Base-by-base conservation (phyloP, 768 basidiomycete species). In the Tricholomella constricta region DNA sequence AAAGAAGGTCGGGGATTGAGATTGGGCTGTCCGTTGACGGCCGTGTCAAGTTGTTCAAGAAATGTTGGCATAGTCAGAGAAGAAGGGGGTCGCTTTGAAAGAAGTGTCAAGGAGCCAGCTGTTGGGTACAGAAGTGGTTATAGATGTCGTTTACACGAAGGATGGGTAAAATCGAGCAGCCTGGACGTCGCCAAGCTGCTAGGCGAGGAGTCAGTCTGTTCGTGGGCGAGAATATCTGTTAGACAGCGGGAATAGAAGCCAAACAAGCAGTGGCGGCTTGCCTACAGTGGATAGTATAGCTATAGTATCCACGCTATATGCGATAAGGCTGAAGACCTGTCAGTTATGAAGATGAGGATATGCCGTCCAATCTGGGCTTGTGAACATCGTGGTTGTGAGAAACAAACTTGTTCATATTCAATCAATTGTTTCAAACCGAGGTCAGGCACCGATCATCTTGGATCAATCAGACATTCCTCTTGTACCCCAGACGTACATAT, bases 361-460 rank as follows among this genome's bases (percentile, higher is more conserved):
- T 46, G 46, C 25, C 47, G 26, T 22, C 29, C 37, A 29, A 37
- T 31, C 25, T 25, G 32, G 45, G n/a, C 41, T 41, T 45, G 44
- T 25, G 51, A 48, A 46, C 52, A 52, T 49, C 38, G 52, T 54
- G 45, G 52, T 34, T 42, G 26, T 59, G 57, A 55, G 59, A 44
- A 49, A 60, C 45, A 48, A 22, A 50, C 14, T 6, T 15, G 9
- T 44, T 19, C n/a, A 31, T 20, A 51, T 31, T n/a, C 14, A 51
- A 36, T 45, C 47, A 49, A 38, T 43, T 48, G 45, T 48, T 53
- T 50, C 57, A 55, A 58, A 31, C 20, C 6, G 17, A 32, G 14
- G 27, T 25, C 59, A 60, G 53, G 59, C 52, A 57, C 59, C 58
- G 47, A 57, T 55, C 56, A 57, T 41, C 11, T 20, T 22, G n/a